These are phyloP conservation scores for Hymenoscyphus fraxineus DNA, from an alignment of 2,329 filamentous ascomycete genomes.

Conservation along the genomic window DNA sequence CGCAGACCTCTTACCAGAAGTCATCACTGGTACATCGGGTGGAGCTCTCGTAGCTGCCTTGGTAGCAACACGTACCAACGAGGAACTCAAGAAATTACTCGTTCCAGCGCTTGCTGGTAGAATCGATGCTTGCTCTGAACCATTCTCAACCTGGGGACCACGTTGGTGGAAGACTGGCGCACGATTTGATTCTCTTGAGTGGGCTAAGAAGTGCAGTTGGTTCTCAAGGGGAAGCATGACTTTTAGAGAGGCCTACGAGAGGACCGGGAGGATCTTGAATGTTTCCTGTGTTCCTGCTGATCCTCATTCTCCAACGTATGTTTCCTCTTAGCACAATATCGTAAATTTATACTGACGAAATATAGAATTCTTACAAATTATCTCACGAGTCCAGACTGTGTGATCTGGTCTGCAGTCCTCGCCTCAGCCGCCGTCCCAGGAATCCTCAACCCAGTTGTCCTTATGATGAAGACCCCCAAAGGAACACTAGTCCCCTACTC, in stretches of 20 bases:
- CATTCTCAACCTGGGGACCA: slow-evolving; percentile 68
- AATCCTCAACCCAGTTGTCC: slow-evolving; percentile 89
- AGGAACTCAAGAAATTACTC: slow-evolving; percentile 80
- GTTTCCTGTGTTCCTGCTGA: slow-evolving; percentile 95
- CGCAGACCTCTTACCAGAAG: slow-evolving; percentile 78
- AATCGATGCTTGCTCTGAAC: slow-evolving; percentile 82
- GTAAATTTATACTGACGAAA: neutral
- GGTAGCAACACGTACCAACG: slow-evolving; percentile 84
- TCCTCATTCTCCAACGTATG: slow-evolving; percentile 70
- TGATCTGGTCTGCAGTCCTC: slow-evolving; percentile 95
- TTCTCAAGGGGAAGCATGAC: slow-evolving; percentile 89
- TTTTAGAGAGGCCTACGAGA: slow-evolving; percentile 89
- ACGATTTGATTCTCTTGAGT: slow-evolving; percentile 88
- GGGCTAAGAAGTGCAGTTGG: slow-evolving; percentile 83
- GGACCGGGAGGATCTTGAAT: slow-evolving; percentile 91
- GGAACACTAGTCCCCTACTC: slow-evolving; percentile 83
- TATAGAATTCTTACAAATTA: slow-evolving; percentile 86
- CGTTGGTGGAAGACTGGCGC: slow-evolving; percentile 93
- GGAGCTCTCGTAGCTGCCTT: slow-evolving; percentile 86
- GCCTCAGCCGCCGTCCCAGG: slow-evolving; percentile 94
- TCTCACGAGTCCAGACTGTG: slow-evolving; percentile 89
- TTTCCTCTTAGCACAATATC: neutral
- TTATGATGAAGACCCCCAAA: slow-evolving; percentile 81
- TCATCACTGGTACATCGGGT: slow-evolving; percentile 94
- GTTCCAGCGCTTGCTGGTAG: slow-evolving; percentile 80